These are phyloP conservation scores for Cenchrus purpureus DNA, from an alignment of 176 grass and related monocot species.

Conservation along the genomic window DNA sequence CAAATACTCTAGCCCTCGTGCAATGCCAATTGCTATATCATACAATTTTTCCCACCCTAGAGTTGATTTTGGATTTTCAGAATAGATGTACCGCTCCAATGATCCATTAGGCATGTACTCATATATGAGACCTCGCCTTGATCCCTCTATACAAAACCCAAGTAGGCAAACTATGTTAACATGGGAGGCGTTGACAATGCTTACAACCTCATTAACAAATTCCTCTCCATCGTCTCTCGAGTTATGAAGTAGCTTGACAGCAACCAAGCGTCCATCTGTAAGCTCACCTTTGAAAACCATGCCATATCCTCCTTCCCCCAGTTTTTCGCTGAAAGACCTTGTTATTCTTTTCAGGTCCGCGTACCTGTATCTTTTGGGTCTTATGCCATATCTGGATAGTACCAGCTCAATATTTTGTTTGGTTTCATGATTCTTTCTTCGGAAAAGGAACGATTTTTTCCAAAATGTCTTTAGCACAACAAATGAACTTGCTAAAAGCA, in stretches of 20 bases:
- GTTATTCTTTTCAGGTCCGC: conserved; percentile 20
- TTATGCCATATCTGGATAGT: conserved; percentile 23
- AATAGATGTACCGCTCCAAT: conserved; percentile 58
- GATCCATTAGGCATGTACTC: conserved; percentile 68
- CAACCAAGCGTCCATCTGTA: not conserved
- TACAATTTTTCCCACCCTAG: conserved; percentile 53
- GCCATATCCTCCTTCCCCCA: conserved; percentile 14
- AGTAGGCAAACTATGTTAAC: conserved; percentile 36
- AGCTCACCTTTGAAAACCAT: conserved; percentile 33
- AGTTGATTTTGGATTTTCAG: conserved; percentile 35
- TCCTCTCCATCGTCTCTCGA: conserved; percentile 6
- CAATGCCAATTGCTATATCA: conserved; percentile 48
- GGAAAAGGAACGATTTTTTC: not conserved
- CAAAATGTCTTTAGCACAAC: not conserved
- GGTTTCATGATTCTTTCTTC: not conserved
- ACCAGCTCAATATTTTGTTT: conserved; percentile 7
- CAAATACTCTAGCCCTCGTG: conserved; percentile 60
- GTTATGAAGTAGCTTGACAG: conserved; percentile 9
- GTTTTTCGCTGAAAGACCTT: conserved; percentile 28
- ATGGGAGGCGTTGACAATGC: conserved; percentile 32
- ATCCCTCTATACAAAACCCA: conserved; percentile 38
- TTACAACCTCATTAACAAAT: conserved; percentile 33
- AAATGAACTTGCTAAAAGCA: not conserved
- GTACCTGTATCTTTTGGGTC: conserved; percentile 27
- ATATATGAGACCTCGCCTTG: conserved; percentile 26